Evolutionary conservation across 164 flowering plant species (phyloP).

Genomic region (Nymphaea thermarum): DNA sequence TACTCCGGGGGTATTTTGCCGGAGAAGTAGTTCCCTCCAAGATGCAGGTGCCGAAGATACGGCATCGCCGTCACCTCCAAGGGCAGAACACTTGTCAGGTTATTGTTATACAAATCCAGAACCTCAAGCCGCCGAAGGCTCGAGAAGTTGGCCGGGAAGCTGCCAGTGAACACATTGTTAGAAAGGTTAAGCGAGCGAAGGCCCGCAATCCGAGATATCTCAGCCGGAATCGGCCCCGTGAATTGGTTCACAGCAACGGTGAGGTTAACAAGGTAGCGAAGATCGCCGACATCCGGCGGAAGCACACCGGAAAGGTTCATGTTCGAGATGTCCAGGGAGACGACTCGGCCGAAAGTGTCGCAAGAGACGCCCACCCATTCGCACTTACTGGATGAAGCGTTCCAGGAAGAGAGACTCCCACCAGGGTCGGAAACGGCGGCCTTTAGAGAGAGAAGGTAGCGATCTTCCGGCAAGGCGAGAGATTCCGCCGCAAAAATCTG

Average conservation of each 20-base stretch:
- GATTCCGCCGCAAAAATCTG: constrained; percentile 12
- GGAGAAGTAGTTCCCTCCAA: constrained; percentile 79
- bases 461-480: constrained; percentile 34
- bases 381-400: constrained; percentile 42
- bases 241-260: constrained; percentile 44
- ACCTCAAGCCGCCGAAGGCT: constrained; percentile 28
- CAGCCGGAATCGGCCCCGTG: constrained; percentile 52
- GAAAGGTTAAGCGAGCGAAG: constrained; percentile 64
- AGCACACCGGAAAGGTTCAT: constrained; percentile 54
- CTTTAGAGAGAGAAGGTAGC: constrained; percentile 52
- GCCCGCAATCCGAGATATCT: constrained; percentile 25
- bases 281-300: constrained; percentile 39
- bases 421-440: constrained; percentile 51
- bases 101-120: constrained; percentile 81
- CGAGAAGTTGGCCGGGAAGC: constrained; percentile 41
- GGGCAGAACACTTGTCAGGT: constrained; percentile 63
- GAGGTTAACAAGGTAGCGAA: constrained; percentile 39
- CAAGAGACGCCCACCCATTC: constrained; percentile 64
- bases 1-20: constrained; percentile 66
- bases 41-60: constrained; percentile 52
- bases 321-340: constrained; percentile 48
- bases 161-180: constrained; percentile 55
- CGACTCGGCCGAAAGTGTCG: constrained; percentile 40
- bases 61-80: constrained; percentile 27
- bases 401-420: constrained; percentile 44